phyloP scores from a whole-genome alignment of 805 yeast species.

The Sugiyamaella qingdaonensis region DNA sequence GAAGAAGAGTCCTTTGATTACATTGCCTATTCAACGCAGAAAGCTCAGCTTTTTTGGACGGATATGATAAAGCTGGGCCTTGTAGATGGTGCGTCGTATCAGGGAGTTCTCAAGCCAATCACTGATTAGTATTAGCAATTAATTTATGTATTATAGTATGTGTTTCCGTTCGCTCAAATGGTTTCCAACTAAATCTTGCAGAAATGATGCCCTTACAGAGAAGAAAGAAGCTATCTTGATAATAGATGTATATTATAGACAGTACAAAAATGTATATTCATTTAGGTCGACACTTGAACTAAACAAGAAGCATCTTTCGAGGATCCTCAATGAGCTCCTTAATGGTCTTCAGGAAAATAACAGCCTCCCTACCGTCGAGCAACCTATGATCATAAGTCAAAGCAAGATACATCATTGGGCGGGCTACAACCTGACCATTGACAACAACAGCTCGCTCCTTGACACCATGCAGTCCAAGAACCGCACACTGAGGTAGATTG shows the following conservation, averaged over 20 bases:
- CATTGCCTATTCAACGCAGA: slow-evolving; percentile 67
- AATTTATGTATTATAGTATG: neutral
- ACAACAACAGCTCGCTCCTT: slow-evolving; percentile 97
- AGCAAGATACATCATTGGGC: slow-evolving; percentile 99
- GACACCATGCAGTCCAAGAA: slow-evolving; percentile 93
- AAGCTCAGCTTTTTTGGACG: slow-evolving; percentile 66
- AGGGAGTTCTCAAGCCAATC: slow-evolving; percentile 22
- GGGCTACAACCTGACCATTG: slow-evolving; percentile 89
- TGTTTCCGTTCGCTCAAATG: no score
- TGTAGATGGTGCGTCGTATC: slow-evolving; percentile 34
- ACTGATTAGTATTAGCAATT: neutral
- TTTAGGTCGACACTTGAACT: slow-evolving; percentile 4
- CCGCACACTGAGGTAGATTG: slow-evolving; percentile 97
- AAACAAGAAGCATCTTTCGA: slow-evolving; percentile 81
- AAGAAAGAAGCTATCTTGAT: no score
- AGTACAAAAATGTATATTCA: neutral
- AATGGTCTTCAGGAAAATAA: slow-evolving; percentile 89
- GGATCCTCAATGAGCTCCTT: slow-evolving; percentile 99
- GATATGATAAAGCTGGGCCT: slow-evolving; percentile 65
- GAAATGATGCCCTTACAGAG: no score
- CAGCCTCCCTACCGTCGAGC: slow-evolving; percentile 98
- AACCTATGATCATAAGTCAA: slow-evolving; percentile 98
- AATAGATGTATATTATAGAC: neutral
- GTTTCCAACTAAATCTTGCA: no score
- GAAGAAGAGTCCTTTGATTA: slow-evolving; percentile 72